Conservation (phyloP, 2,329 filamentous ascomycete genomes). For the Endothia cerciana region DNA sequence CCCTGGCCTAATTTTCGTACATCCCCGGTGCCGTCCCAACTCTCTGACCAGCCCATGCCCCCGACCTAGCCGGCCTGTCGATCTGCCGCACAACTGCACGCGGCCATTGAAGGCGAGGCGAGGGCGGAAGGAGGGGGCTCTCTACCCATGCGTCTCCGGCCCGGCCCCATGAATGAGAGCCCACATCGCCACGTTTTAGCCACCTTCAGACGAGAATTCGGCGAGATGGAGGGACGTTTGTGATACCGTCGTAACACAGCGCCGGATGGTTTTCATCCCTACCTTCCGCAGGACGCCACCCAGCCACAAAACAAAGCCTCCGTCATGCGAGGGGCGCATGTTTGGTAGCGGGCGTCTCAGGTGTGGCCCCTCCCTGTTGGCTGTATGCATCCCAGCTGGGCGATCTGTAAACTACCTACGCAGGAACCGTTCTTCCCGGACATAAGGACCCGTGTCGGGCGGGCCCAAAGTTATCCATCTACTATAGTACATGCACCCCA, state of each 20-base stretch:
- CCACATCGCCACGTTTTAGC: not conserved
- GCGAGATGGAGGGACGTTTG: not conserved
- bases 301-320: constrained; percentile 7
- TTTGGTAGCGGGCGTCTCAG: constrained; percentile 9
- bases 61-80: not conserved
- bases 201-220: not conserved
- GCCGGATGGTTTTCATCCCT: not conserved
- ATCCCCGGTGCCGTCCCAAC: not conserved
- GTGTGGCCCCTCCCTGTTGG: not conserved
- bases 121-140: not conserved
- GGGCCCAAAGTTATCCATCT: too few relatives aligned
- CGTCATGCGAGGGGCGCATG: not conserved
- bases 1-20: not conserved
- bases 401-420: not conserved
- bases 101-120: not conserved
- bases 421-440: constrained; percentile 2
- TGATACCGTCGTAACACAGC: not conserved
- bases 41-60: not conserved
- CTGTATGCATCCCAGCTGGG: not conserved
- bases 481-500: not conserved
- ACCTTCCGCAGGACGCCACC: not conserved
- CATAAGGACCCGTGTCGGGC: not conserved
- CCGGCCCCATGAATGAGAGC: not conserved
- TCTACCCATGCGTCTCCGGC: not conserved
- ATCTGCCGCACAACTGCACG: not conserved